phyloP scores from a whole-genome alignment of 345 rosid species.

The Eucalyptus polybractea region DNA sequence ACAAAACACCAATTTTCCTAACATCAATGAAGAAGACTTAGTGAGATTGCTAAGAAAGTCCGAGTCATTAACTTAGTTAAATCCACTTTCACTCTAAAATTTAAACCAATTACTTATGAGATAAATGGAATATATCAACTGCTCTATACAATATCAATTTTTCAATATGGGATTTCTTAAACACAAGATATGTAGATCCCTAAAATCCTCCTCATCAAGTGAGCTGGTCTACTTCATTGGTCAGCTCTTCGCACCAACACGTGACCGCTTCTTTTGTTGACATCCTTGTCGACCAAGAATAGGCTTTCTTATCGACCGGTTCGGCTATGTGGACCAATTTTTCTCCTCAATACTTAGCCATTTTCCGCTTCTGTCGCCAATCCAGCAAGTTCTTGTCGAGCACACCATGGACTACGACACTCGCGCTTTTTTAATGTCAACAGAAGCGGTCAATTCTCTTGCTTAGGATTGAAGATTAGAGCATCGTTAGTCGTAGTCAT shows the following conservation, averaged over 20 bases:
- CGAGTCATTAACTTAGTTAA: too few relatives aligned
- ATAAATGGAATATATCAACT: too few relatives aligned
- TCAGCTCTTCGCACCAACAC: background rate
- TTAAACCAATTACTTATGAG: too few relatives aligned
- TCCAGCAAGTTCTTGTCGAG: background rate
- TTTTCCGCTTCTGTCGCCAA: background rate
- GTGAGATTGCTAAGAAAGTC: too few relatives aligned
- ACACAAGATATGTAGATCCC: background rate
- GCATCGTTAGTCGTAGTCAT: background rate
- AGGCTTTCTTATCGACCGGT: background rate
- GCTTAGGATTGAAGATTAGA: background rate
- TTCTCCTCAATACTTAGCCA: background rate
- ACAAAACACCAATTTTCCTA: too few relatives aligned
- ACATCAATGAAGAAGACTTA: too few relatives aligned
- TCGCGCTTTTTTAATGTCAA: background rate
- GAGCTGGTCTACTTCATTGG: background rate
- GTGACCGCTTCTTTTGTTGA: background rate
- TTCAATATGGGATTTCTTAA: background rate
- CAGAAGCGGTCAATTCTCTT: background rate
- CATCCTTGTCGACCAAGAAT: background rate
- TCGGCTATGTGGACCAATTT: background rate
- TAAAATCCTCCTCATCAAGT: background rate
- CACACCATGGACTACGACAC: background rate
- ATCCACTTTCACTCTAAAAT: too few relatives aligned
- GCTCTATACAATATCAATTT: accelerated